A percentile compares a stretch with the other conserved stretches of the same genome.
These are phyloP conservation scores for Orbilia javanica DNA, from an alignment of 2,329 filamentous ascomycete species.

Conservation along the genomic window DNA sequence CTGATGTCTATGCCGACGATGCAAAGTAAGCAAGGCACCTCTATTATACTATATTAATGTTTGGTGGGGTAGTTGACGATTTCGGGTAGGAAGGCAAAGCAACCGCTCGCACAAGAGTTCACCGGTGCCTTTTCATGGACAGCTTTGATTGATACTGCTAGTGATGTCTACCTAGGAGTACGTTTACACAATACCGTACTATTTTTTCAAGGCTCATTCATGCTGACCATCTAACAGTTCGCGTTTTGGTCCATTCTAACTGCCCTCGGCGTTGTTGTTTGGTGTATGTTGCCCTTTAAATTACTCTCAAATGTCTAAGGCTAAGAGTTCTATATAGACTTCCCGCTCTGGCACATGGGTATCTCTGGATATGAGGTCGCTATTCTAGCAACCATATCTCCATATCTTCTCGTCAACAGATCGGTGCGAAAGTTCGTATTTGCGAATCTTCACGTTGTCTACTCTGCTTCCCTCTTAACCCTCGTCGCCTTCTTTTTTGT, in stretches of 20 bases:
- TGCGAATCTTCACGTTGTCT: constrained; percentile 77
- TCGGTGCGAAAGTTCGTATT: constrained; percentile 77
- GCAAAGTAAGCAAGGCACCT: constrained; percentile 46
- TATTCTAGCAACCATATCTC: constrained; percentile 85
- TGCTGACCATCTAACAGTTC: constrained; percentile 71
- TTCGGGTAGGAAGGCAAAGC: constrained; percentile 76
- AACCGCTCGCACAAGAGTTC: constrained; percentile 76
- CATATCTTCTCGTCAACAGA: constrained; percentile 79
- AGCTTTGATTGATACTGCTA: constrained; percentile 81
- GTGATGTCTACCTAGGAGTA: constrained; percentile 93
- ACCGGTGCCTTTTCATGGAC: constrained; percentile 78
- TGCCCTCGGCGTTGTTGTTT: constrained; percentile 86
- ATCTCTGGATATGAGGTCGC: constrained; percentile 95
- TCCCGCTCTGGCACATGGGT: constrained; percentile 98
- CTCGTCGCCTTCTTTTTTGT: constrained; percentile 82
- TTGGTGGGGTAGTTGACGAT: constrained; percentile 44
- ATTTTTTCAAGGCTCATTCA: not conserved
- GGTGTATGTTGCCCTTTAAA: constrained; percentile 75
- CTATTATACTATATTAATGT: constrained; percentile 10
- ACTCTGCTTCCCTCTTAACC: constrained; percentile 82
- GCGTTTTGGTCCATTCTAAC: constrained; percentile 97
- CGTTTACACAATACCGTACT: constrained; percentile 63
- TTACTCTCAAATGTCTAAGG: not conserved
- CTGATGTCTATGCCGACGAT: constrained; percentile 50
- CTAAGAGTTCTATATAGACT: constrained; percentile 71